Base-by-base conservation (phyloP, 257 asterid species). In the Osmanthus fragrans region DNA sequence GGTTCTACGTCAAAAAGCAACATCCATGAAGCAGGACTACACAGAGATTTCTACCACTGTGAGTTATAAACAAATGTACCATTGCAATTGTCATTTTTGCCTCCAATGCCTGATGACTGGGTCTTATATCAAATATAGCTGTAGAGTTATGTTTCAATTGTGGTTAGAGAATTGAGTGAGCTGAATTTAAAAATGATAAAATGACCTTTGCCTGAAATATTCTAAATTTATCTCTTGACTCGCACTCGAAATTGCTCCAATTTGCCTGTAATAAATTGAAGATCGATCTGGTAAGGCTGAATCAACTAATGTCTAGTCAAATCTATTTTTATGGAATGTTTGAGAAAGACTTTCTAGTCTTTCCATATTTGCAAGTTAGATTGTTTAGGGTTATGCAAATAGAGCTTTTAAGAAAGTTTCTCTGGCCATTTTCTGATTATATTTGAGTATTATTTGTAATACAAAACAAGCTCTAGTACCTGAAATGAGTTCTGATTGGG, bases 1-100 rank as follows among this genome's bases (percentile, higher is more conserved):
- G 99, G 97, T 93, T 87, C 93, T 96, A 82, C 99, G 99, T 82
- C 94, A 92, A 80, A 96, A 93, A 82, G 99, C 99, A 18, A 93
- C 97, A 77, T 87, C 99, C 74, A 96, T 96, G 99, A 93, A 96
- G 86, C 97, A 96, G 79, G 98, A 96, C 82, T 96, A 96, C 87
- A 80, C 96, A 69, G 99, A 92, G 11, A 96, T 96, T 86, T 89
- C 94, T 23, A 85, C 92, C 70, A 90, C 92, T 74, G 99, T 96
- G 84, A 90, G 97, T 82, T 76, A 73, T 82, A 25, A 58, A 76
- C n/a, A 56, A 3, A 58, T 66, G 18, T 32, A 27, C 66, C 37
- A 40, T 54, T 73, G 75, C 78, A 60, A 78, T 80, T 79, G 71
- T 47, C 70, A 73, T 66, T n/a, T 76, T 73, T 82, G 72, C 72